Base-by-base conservation (phyloP, 2,329 filamentous ascomycete species). In the Aspergillus uvarum region DNA sequence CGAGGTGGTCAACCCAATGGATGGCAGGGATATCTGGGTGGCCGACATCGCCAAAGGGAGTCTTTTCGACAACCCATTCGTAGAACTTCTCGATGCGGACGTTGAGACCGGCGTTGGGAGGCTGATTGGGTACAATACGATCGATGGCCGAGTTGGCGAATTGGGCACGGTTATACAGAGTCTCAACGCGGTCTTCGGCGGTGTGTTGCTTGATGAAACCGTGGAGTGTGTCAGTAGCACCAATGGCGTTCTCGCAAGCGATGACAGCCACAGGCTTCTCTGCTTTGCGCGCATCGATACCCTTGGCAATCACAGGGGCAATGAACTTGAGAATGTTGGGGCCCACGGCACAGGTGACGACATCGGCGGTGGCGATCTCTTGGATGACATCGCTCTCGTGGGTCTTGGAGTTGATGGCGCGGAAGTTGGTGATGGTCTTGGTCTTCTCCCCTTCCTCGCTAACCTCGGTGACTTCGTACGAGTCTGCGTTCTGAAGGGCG, bases 71-170 rank as follows among this genome's bases (percentile, higher is more conserved):
- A 44, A 95, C 94, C 95, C 95, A 99, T 82, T 99, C 95, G 81
- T 91, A 97, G 84, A 98, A 99, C 81, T 95, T 95, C 84, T 99
- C 95, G 51, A 99, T 92, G 72, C 89, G 93, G 67, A 99, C 95
- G 72, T 97, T 88, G 49, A 99, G 85, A 58, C 92, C 92, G 24
- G 89, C 86, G 69, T 91, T 81, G 54, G 86, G 80, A 62, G 92
- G 88, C 80, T 98, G 95, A 48, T 92, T 91, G 14, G 95, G 95
- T 24, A 98, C 95, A 74, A 99, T 99, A 63, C 95, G 91, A 83
- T 99, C 95, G 75, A 99, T 97, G 69, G 95, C 95, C 63, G 92
- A 96, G 83, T 99, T 99, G 80, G 94, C 94, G 76, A 96, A 98
- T 68, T 90, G 87, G 53, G 93, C 93, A 70, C 92, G 90, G 68